A percentile compares a stretch with the other conserved stretches of the same genome.
phyloP scores from a whole-genome alignment of 176 grass and related monocot species.

The Carex kokanica region DNA sequence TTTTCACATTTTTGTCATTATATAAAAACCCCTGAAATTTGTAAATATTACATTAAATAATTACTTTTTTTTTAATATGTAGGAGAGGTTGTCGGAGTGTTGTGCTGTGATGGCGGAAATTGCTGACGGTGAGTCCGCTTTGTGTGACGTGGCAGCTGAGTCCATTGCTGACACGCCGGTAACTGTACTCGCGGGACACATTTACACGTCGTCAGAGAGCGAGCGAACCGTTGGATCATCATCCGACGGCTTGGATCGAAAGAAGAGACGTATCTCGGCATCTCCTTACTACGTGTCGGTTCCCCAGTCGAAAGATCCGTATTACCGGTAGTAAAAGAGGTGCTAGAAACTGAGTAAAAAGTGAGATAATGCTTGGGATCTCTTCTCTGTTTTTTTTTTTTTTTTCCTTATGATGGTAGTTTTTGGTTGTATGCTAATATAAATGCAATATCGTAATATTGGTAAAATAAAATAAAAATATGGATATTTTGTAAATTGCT shows the following conservation, averaged over 20 bases:
- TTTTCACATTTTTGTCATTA: conserved; percentile 21
- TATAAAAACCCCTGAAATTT: background rate
- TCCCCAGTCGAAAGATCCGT: conserved; percentile 4
- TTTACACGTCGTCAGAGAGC: conserved; percentile 69
- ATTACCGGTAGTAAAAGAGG: background rate
- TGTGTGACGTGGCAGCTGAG: conserved; percentile 9
- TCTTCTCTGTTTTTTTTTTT: background rate
- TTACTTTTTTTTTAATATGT: background rate
- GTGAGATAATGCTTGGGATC: background rate
- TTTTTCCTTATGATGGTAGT: background rate
- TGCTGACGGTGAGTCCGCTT: conserved; percentile 19
- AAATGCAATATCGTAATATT: conserved; percentile 11
- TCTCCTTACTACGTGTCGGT: conserved; percentile 43
- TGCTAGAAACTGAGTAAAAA: background rate
- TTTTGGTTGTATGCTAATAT: conserved; percentile 10
- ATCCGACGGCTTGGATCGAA: conserved; percentile 39
- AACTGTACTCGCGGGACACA: conserved; percentile 55
- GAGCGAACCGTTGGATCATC: conserved; percentile 56
- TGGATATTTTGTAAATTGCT: conserved; percentile 9
- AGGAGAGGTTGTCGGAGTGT: conserved; percentile 81
- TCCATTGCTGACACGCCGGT: conserved; percentile 68
- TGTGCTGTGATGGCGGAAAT: conserved; percentile 43
- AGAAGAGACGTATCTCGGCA: conserved; percentile 63
- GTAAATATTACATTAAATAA: background rate
- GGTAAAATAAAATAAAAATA: background rate